Percentiles rank a stretch among this genome's conserved stretches.
Evolutionary conservation across 78 protist species (phyloP).

Genomic region (Pigoraptor vietnamica): DNA sequence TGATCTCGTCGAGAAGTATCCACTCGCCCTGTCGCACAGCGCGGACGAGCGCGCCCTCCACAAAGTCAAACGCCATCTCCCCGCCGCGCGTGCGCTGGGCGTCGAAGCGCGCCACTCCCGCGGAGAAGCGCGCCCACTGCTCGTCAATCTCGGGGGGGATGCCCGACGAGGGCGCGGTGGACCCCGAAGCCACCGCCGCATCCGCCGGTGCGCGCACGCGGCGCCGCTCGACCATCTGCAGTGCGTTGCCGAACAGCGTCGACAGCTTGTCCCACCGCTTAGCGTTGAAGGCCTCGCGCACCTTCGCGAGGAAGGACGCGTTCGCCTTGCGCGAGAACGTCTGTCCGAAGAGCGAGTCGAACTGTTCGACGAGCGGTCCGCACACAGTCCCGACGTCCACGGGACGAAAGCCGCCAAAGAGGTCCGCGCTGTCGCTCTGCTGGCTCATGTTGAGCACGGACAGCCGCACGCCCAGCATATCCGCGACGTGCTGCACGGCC

Average conservation of each 20-base stretch:
- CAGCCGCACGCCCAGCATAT: conserved; percentile 47
- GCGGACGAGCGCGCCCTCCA: conserved; percentile 86
- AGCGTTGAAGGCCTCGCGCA: background rate
- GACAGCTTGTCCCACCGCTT: background rate
- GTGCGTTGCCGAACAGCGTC: background rate
- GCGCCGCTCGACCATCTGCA: background rate
- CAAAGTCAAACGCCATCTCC: conserved; percentile 83
- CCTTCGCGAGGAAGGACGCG: conserved; percentile 25
- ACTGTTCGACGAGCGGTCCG: conserved; percentile 48
- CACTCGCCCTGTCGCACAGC: conserved; percentile 93
- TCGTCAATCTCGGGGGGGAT: background rate
- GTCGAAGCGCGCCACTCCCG: conserved; percentile 16
- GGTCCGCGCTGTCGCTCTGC: conserved; percentile 92
- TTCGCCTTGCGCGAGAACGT: conserved; percentile 58
- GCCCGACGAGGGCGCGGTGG: too few relatives aligned
- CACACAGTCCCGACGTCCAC: conserved; percentile 68
- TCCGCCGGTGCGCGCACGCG: background rate
- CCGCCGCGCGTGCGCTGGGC: conserved; percentile 29
- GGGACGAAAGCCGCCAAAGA: conserved; percentile 98
- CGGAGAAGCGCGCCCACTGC: conserved; percentile 44
- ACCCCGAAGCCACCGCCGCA: background rate
- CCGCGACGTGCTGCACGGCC: conserved; percentile 89
- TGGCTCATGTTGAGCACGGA: conserved; percentile 86
- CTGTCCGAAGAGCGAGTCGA: conserved; percentile 43
- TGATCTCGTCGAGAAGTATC: conserved; percentile 98